A percentile compares a stretch with the other conserved stretches of the same genome.
Evolutionary conservation across 805 yeast species (phyloP).

Genomic region (Hanseniaspora occidentalis): DNA sequence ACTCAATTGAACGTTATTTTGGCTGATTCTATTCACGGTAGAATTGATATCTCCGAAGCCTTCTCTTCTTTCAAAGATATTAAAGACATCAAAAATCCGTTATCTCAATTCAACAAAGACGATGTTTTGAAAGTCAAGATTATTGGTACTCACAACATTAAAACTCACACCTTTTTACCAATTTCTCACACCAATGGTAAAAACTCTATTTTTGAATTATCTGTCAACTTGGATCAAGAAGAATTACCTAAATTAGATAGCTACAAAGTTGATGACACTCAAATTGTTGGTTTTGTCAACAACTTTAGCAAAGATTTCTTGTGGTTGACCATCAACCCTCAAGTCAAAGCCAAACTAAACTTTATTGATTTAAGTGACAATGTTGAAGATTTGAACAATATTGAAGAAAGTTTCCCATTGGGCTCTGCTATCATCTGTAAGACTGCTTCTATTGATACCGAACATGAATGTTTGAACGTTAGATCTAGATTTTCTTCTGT

Average conservation of each 20-base stretch:
- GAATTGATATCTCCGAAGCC: constrained; percentile 64
- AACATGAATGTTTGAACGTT: constrained; percentile 37
- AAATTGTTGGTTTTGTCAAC: constrained; percentile 50
- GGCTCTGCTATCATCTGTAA: constrained; percentile 57
- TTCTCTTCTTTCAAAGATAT: constrained; percentile 44
- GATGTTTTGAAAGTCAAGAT: constrained; percentile 48
- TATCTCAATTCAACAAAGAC: constrained; percentile 45
- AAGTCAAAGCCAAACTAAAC: constrained; percentile 51
- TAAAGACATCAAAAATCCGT: constrained; percentile 43
- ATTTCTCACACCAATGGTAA: constrained; percentile 45
- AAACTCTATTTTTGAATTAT: constrained; percentile 51
- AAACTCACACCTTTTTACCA: constrained; percentile 55
- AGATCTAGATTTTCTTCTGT: constrained; percentile 31
- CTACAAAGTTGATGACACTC: constrained; percentile 33
- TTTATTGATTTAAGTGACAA: constrained; percentile 51
- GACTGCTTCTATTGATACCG: constrained; percentile 41
- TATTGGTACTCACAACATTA: constrained; percentile 65
- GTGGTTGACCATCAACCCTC: constrained; percentile 62
- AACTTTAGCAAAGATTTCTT: constrained; percentile 45
- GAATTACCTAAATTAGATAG: constrained; percentile 25
- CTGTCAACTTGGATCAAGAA: constrained; percentile 35
- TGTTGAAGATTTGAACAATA: constrained; percentile 15
- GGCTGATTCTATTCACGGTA: constrained; percentile 69
- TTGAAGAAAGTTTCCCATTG: constrained; percentile 50
- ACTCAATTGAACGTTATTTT: constrained; percentile 64